Evolutionary conservation across 805 yeast genomes (phyloP).

Genomic region (Kodamaea kakaduensis): DNA sequence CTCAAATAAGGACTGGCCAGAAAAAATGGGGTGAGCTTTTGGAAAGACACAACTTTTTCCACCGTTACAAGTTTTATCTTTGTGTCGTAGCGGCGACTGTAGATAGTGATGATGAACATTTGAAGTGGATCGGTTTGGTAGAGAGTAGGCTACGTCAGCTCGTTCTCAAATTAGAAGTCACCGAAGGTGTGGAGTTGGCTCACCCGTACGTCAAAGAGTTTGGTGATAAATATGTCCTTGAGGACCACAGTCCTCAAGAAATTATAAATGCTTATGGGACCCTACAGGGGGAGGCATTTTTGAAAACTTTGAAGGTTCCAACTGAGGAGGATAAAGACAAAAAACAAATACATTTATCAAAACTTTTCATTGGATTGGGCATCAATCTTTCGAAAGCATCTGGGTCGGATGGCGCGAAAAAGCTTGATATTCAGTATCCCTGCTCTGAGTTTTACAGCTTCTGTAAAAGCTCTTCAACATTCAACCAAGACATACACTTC

Average conservation of each 20-base stretch:
- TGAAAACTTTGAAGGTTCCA: constrained; percentile 15
- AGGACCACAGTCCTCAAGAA: constrained; percentile 51
- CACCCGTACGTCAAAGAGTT: constrained; percentile 87
- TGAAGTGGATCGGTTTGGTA: constrained; percentile 89
- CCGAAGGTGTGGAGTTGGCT: constrained; percentile 73
- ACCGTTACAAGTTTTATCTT: constrained; percentile 78
- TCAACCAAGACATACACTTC: constrained; percentile 55
- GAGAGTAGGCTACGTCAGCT: constrained; percentile 81
- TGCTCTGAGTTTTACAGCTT: constrained; percentile 83
- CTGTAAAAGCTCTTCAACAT: constrained; percentile 71
- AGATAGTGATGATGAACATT: constrained; percentile 74
- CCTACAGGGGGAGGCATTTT: constrained; percentile 46
- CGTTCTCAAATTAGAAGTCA: constrained; percentile 77
- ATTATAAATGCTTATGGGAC: constrained; percentile 64
- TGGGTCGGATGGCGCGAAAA: constrained; percentile 50
- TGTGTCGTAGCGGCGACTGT: constrained; percentile 76
- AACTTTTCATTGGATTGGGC: constrained; percentile 76
- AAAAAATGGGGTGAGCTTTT: constrained; percentile 74
- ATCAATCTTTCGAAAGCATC: constrained; percentile 34
- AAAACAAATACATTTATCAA: constrained; percentile 56
- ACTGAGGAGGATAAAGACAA: background rate
- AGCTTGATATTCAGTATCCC: constrained; percentile 81
- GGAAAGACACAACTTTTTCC: constrained; percentile 76
- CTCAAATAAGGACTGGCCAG: constrained; percentile 59
- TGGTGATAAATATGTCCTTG: constrained; percentile 45